phyloP scores from a whole-genome alignment of 495 filamentous ascomycete genomes.

The Penicillium goetzii region DNA sequence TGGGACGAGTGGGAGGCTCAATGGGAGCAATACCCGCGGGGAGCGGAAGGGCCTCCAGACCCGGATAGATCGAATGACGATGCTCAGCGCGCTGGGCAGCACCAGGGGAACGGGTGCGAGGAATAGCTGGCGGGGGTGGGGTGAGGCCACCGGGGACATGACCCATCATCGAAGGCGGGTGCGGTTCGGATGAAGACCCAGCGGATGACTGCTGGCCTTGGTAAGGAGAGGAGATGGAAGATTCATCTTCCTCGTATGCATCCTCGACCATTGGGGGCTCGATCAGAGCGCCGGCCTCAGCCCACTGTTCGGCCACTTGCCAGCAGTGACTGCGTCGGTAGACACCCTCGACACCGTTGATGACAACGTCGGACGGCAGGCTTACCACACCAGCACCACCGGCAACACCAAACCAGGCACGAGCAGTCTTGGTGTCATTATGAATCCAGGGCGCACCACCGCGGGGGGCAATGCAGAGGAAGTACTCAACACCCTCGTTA shows the following conservation, averaged over 20 bases:
- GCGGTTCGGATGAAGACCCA: constrained; percentile 41
- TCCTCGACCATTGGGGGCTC: constrained; percentile 46
- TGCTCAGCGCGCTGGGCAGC: constrained; percentile 36
- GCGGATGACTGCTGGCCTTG: constrained; percentile 49
- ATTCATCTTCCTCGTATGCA: constrained; percentile 46
- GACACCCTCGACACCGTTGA: constrained; percentile 86
- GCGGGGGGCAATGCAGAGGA: constrained; percentile 88
- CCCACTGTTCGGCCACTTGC: constrained; percentile 79
- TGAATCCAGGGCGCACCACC: constrained; percentile 85
- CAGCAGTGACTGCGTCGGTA: constrained; percentile 94
- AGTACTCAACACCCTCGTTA: constrained; percentile 88
- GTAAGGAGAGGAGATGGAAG: constrained; percentile 50
- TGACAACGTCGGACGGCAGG: constrained; percentile 79
- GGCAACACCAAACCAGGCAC: constrained; percentile 80
- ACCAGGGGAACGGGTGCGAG: constrained; percentile 50
- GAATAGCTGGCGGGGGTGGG: constrained; percentile 45
- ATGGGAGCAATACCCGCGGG: constrained; percentile 54
- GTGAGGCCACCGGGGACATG: constrained; percentile 35
- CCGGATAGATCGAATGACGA: constrained; percentile 51
- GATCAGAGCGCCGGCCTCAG: constrained; percentile 44
- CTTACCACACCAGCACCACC: constrained; percentile 72
- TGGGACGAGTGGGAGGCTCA: constrained; percentile 45
- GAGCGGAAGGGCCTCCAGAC: constrained; percentile 56
- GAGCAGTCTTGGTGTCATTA: constrained; percentile 64
- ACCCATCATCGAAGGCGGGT: constrained; percentile 33